Evolutionary conservation across 1,284 basidiomycete genomes (phyloP).

Genomic region (Ganoderma lucidum): DNA sequence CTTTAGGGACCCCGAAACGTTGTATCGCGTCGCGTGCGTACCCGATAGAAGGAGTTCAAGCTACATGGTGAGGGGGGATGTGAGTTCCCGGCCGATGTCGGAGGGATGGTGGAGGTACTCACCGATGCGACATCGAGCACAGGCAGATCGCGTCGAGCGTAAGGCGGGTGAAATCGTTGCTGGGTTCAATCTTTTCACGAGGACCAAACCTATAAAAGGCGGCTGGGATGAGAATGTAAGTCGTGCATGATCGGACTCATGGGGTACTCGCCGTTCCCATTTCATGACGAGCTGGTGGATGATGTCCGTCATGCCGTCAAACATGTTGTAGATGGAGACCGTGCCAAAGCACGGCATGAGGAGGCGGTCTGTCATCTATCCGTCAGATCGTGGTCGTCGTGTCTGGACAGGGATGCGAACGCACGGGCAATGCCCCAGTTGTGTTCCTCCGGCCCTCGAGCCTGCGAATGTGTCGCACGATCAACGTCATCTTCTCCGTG

Average conservation of each 20-base stretch:
- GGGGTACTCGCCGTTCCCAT: conserved; percentile 49
- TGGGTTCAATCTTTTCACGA: conserved; percentile 50
- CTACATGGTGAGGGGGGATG: conserved; percentile 17
- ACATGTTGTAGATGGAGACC: conserved; percentile 53
- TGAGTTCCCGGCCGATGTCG: background rate
- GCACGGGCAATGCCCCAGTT: conserved; percentile 59
- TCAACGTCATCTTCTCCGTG: background rate
- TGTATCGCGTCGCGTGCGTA: background rate
- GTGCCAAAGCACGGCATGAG: conserved; percentile 63
- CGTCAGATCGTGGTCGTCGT: background rate
- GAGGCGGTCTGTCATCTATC: conserved; percentile 49
- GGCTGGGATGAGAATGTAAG: background rate
- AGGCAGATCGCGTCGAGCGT: conserved; percentile 55
- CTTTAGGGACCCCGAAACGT: too few species aligned
- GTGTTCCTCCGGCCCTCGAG: conserved; percentile 48
- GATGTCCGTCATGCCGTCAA: conserved; percentile 58
- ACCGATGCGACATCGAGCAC: conserved; percentile 54
- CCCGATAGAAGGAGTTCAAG: conserved; percentile 38
- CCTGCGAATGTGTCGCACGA: conserved; percentile 16
- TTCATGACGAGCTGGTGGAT: conserved; percentile 54
- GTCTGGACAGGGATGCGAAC: conserved; percentile 21
- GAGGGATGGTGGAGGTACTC: background rate
- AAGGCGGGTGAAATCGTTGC: conserved; percentile 56
- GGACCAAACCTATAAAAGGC: conserved; percentile 48
- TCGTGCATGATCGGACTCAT: background rate